Evolutionary conservation across 768 basidiomycete genomes (phyloP).

Genomic region (Flagelloscypha sp.): DNA sequence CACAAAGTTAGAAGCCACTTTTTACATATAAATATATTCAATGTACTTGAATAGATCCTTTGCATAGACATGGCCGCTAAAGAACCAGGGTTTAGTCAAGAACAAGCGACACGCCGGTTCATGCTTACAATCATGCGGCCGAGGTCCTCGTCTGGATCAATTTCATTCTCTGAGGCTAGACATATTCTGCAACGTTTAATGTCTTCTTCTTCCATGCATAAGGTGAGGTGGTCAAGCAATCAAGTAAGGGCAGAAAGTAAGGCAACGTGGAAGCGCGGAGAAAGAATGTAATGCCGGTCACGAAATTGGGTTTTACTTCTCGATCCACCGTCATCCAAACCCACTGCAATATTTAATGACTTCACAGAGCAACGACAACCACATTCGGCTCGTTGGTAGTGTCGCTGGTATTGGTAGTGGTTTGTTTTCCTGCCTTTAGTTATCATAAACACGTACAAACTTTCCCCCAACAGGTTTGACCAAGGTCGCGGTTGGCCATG

Average conservation of each 20-base stretch:
- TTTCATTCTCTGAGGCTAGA: constrained; percentile 62
- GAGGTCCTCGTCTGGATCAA: constrained; percentile 46
- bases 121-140: constrained; percentile 79
- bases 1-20: too few relatives aligned
- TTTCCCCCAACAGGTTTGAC: constrained; percentile 32
- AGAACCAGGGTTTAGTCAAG: constrained; percentile 56
- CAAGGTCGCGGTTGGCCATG: constrained; percentile 65
- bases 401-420: constrained; percentile 57
- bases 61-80: constrained; percentile 41
- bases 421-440: constrained; percentile 18
- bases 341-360: constrained; percentile 1
- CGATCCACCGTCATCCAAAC: neutral
- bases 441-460: neutral
- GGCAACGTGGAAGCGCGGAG: too few relatives aligned
- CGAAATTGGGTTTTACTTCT: neutral
- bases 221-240: too few relatives aligned
- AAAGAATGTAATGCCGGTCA: too few relatives aligned
- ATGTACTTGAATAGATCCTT: constrained; percentile 66
- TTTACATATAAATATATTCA: constrained; percentile 1
- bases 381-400: constrained; percentile 45
- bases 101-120: too few relatives aligned
- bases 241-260: too few relatives aligned
- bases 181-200: constrained; percentile 83
- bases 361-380: constrained; percentile 23
- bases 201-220: too few relatives aligned